These are phyloP conservation scores for Myriosclerotinia scirpicola DNA, from an alignment of 2,329 filamentous ascomycete genomes.

Conservation along the genomic window DNA sequence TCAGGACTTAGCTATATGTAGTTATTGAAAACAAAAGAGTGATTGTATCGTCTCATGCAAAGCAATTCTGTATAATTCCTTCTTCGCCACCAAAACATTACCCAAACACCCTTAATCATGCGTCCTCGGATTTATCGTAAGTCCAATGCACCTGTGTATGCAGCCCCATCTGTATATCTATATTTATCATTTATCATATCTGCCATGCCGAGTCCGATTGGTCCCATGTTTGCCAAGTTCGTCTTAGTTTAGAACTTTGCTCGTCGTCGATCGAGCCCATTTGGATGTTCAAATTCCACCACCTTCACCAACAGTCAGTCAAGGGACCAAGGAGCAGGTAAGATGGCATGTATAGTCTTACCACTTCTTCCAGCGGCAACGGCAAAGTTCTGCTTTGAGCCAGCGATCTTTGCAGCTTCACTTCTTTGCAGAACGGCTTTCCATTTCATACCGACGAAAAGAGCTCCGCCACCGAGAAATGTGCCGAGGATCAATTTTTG, in stretches of 20 bases:
- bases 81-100: not conserved
- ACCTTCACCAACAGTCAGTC: conserved; percentile 15
- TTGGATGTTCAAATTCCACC: conserved; percentile 12
- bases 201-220: not conserved
- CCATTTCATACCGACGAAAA: conserved; percentile 41
- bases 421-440: conserved; percentile 38
- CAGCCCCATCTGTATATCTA: not conserved
- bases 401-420: conserved; percentile 40
- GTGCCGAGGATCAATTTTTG: conserved; percentile 36
- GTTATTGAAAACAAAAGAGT: not conserved
- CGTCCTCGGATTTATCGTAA: not conserved
- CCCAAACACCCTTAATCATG: conserved; percentile 6
- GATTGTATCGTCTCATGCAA: not conserved
- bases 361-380: conserved; percentile 40
- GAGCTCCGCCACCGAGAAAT: conserved; percentile 34
- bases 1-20: not conserved
- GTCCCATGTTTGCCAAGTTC: not conserved
- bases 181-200: conserved; percentile 7
- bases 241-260: not conserved
- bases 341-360: conserved; percentile 21
- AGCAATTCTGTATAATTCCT: not conserved
- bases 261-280: not conserved
- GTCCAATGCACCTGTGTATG: not conserved
- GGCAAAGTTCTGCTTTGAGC: conserved; percentile 35
- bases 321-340: not conserved